Evolutionary conservation across 257 asterid genomes (phyloP).

Genomic region (Rauvolfia tetraphylla): DNA sequence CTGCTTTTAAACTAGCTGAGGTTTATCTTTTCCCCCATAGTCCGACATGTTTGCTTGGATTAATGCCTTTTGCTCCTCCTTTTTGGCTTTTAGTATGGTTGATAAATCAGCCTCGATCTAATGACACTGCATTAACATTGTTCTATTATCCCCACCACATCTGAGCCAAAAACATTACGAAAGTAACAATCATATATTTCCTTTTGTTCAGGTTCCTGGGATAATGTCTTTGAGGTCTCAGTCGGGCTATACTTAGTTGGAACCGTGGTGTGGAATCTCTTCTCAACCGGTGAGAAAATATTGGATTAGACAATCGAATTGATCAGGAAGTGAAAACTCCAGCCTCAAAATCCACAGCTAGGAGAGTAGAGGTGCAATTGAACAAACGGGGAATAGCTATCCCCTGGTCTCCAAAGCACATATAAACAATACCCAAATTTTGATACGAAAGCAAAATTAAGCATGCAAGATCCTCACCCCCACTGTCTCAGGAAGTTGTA

Average conservation of each 20-base stretch:
- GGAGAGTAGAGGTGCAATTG: neutral
- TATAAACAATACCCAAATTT: neutral
- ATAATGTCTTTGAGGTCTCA: slow-evolving; percentile 68
- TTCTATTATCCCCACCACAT: neutral
- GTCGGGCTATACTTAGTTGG: slow-evolving; percentile 81
- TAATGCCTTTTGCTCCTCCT: neutral
- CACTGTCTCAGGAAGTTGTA: neutral
- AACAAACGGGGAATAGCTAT: neutral
- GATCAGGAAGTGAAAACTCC: neutral
- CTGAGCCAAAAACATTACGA: slow-evolving; percentile 2
- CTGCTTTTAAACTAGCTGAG: neutral
- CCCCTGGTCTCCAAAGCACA: neutral
- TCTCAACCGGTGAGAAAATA: slow-evolving; percentile 86
- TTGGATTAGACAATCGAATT: slow-evolving; percentile 28
- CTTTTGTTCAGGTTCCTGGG: slow-evolving; percentile 69
- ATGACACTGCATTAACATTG: neutral
- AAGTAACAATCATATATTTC: slow-evolving; percentile 4
- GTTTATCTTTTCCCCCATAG: neutral
- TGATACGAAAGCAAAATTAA: neutral
- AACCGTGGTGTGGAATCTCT: slow-evolving; percentile 76
- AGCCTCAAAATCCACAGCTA: slow-evolving; percentile 9
- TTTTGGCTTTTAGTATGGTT: neutral
- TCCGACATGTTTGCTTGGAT: neutral
- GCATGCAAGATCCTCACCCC: neutral
- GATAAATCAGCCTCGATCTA: neutral